Base-by-base conservation (phyloP, 768 basidiomycete genomes). In the Phylloporus rhodoxanthus region DNA sequence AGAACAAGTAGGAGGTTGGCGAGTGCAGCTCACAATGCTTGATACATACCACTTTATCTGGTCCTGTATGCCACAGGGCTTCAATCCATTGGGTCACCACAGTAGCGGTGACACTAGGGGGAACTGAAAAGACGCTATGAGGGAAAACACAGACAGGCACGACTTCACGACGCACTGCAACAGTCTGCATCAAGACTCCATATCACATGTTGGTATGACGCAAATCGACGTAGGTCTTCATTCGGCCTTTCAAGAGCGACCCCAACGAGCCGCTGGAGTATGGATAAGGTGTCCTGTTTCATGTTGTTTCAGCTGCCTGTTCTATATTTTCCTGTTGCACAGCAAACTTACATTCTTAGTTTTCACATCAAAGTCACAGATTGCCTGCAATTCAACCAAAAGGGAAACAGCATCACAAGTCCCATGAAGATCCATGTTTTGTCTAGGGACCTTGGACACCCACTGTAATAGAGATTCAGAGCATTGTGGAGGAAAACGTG, bases 161-260 rank as follows among this genome's bases (percentile, higher is more conserved):
- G 25, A 50, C 29, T 28, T 5, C 20, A 21, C 8, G 8, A 41
- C 73, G 52, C 54, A 84, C 84, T 59, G 54, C 64, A 58, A 26
- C 55, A 63, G 5, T 68, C 68, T 25, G 75, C 70, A 41, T 68
- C 17, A 63, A 51, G 8, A 68, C 52, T 48, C 85, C 84, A 85
- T 26, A 75, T 34, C n/a, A 80, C 63, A 53, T 82, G 82, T 53
- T 79, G 80, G 57, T 82, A 81, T 1, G 72, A 61, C 11, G 76
- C 66, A 30, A 84, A 63, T 48, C 74, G 76, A 20, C 65, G 52
- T 9, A 86, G 59, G 4, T 79, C 60, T 36, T 62, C 57, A 13
- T 54, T 45, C 7, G 62, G 61, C 33, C 68, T 62, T 9, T 67
- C 59, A 30, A 70, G 70, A 23, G 73, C 70, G 9, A 72, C 47